Base-by-base conservation (phyloP, 176 grass and related monocot genomes). In the Otatea glauca region DNA sequence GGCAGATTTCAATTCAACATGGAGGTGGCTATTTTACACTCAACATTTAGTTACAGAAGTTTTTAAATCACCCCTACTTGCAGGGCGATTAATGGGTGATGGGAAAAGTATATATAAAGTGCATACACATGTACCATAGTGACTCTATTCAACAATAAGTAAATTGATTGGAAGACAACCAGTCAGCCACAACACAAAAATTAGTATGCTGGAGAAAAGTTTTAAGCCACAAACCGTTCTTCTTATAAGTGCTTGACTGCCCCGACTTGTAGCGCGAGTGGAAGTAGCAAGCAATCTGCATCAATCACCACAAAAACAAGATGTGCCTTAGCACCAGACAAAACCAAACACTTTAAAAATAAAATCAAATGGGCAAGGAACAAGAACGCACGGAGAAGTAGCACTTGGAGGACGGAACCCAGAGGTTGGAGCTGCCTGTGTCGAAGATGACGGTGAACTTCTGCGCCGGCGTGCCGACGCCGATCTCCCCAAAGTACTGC, bases 361-460 rank as follows among this genome's bases (percentile, higher is more conserved):
- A 74, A 45, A 73, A 1, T 34, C 9, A 16, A 14, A 1, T 12
- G 41, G 48, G 14, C 12, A 53, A 81, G 16, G 42, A 70, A 71
- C 43, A 29, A 61, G 21, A 10, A 39, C 93, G 54, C 59, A 99
- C 96, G 58, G 96, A 99, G 88, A 99, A 94, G 79, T 92, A 94
- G 96, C 96, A 99, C 81, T 94, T 95, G 78, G 91, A 61, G 39
- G 96, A 99, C 0, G 96, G 96, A 54, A 99, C 74, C 96, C 96
- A 99, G 21, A 99, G 96, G 81, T 99, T 99, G 66, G 96, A 99
- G 91, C 96, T 99, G 9, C 96, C 96, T 9, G 96, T 96, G 77
- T 99, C 96, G 38, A 99, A 99, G 78, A 96, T 96, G 83, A 99
- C 96, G 2, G 96, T 99, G 88, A 99, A 99, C 50, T 92, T 96